Evolutionary conservation across 768 basidiomycete genomes (phyloP).

Genomic region (Amanita jacksonii): DNA sequence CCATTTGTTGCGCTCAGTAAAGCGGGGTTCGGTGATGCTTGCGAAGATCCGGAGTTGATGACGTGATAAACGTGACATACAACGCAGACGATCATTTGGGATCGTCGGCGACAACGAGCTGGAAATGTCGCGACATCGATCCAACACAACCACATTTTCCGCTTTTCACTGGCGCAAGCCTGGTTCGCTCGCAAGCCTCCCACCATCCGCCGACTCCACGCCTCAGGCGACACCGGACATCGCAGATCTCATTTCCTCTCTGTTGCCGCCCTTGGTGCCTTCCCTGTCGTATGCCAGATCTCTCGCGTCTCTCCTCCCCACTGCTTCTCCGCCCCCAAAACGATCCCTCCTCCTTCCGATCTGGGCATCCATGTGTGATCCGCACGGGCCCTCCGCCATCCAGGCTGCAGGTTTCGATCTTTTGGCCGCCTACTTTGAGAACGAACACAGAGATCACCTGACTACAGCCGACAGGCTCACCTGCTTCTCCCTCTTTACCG

Average conservation of each 20-base stretch:
- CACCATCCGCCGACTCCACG: background rate
- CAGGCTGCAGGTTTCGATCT: conserved; percentile 68
- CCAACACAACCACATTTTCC: background rate
- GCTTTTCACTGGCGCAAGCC: conserved; percentile 2
- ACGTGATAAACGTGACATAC: background rate
- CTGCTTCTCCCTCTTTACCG: conserved; percentile 56
- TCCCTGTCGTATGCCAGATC: conserved; percentile 54
- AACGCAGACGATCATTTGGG: background rate
- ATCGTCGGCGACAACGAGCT: background rate
- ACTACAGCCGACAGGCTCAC: conserved; percentile 50
- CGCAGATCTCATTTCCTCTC: conserved; percentile 31
- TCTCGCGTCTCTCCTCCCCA: conserved; percentile 41
- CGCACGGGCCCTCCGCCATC: conserved; percentile 41
- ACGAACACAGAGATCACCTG: conserved; percentile 22
- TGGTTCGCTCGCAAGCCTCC: background rate
- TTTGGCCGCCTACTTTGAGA: conserved; percentile 60
- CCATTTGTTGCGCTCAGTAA: background rate
- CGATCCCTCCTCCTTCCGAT: conserved; percentile 47
- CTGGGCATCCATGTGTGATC: conserved; percentile 47
- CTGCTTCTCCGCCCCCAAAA: conserved; percentile 46
- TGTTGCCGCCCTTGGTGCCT: conserved; percentile 54
- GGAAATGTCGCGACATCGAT: background rate
- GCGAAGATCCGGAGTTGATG: background rate
- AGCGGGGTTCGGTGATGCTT: background rate
- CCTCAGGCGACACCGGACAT: conserved; percentile 20